Conservation (phyloP, 2,329 filamentous ascomycete species). For the Fusarium nematophilum region DNA sequence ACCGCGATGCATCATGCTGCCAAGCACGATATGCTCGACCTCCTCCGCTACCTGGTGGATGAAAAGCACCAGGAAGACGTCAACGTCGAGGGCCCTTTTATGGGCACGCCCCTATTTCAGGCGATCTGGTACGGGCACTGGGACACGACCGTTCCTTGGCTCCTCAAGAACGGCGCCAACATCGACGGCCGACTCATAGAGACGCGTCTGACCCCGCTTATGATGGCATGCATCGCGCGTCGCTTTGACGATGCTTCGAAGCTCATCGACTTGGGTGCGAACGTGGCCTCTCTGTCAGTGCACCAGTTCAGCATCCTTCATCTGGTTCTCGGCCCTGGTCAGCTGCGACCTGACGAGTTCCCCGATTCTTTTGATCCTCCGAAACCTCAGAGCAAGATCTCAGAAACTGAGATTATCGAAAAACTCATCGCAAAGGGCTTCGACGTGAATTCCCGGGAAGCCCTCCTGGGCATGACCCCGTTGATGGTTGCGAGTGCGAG, state of each 20-base stretch:
- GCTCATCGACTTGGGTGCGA: slow-evolving; percentile 42
- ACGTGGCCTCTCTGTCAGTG: slow-evolving; percentile 36
- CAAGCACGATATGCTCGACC: slow-evolving; percentile 32
- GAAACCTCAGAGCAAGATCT: slow-evolving; percentile 16
- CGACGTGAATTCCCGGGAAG: slow-evolving; percentile 41
- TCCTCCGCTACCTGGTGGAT: slow-evolving; percentile 35
- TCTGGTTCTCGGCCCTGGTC: slow-evolving; percentile 41
- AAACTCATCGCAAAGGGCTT: slow-evolving; percentile 43
- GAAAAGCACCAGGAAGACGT: slow-evolving; percentile 33
- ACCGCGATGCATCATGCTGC: slow-evolving; percentile 44
- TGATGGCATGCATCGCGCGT: slow-evolving; percentile 44
- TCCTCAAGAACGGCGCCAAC: slow-evolving; percentile 41
- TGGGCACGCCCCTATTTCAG: slow-evolving; percentile 44
- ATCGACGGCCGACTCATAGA: slow-evolving; percentile 41
- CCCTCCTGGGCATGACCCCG: slow-evolving; percentile 43
- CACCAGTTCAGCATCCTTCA: slow-evolving; percentile 44
- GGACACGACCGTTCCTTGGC: slow-evolving; percentile 42
- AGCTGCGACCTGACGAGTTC: slow-evolving; percentile 35
- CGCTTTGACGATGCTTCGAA: slow-evolving; percentile 42
- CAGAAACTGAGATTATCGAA: slow-evolving; percentile 42
- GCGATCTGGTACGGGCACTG: slow-evolving; percentile 43
- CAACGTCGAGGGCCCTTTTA: slow-evolving; percentile 40
- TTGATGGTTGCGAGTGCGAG: slow-evolving; percentile 44
- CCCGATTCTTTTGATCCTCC: slow-evolving; percentile 23
- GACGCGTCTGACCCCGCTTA: slow-evolving; percentile 41